Percentiles rank a stretch among this genome's conserved stretches.
These are phyloP conservation scores for Guadua angustifolia DNA, from an alignment of 176 grass and related monocot genomes.

Conservation along the genomic window DNA sequence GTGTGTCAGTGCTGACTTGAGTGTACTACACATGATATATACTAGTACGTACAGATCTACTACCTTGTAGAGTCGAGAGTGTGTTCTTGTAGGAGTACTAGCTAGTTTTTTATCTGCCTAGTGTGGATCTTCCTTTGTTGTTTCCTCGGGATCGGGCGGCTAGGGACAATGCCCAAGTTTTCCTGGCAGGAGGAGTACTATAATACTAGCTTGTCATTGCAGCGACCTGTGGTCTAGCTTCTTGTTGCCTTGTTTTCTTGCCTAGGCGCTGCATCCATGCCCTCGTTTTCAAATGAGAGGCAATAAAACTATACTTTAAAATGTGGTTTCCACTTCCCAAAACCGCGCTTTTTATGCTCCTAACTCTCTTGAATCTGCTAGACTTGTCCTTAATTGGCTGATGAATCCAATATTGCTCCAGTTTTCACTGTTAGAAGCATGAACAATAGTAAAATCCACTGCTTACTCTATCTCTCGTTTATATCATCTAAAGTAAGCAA, in stretches of 20 bases:
- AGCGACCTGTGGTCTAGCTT: constrained; percentile 47
- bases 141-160: constrained; percentile 48
- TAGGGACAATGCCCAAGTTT: constrained; percentile 46
- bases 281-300: constrained; percentile 48
- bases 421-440: background rate
- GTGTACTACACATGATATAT: constrained; percentile 19
- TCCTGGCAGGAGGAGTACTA: background rate
- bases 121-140: constrained; percentile 53
- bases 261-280: constrained; percentile 26
- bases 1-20: constrained; percentile 47
- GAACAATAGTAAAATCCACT: background rate
- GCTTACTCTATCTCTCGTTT: no score
- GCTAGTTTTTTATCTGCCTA: background rate
- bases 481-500: no score
- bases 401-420: background rate
- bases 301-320: constrained; percentile 30
- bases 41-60: background rate
- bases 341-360: constrained; percentile 21
- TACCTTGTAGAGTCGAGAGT: background rate
- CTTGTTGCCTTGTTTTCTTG: constrained; percentile 75
- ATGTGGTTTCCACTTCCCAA: constrained; percentile 42
- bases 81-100: background rate
- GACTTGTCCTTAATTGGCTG: background rate
- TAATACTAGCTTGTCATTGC: constrained; percentile 41
- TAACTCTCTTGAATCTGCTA: constrained; percentile 12